Base-by-base conservation (phyloP, 148 eudicot species). In the Vaccinium darrowii region DNA sequence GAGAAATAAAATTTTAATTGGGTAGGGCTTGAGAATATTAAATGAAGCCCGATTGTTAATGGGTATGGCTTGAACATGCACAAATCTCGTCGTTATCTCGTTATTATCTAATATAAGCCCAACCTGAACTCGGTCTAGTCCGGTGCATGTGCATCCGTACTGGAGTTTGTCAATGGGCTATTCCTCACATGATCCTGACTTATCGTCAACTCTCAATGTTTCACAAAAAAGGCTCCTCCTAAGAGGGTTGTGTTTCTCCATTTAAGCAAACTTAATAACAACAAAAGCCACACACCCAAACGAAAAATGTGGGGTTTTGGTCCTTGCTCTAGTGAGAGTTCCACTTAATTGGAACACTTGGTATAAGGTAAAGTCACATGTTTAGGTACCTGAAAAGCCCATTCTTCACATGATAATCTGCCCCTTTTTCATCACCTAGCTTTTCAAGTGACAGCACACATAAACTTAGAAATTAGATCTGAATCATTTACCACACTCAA, bases 331-430 rank as follows among this genome's bases (percentile, higher is more conserved):
- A 76, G 52, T 39, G 6, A 30, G 65, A 36, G 79, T 80, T 72
- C 62, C 79, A 25, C 0, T 13, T 43, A 12, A 69, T 67, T 74
- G 82, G 60, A 84, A 79, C 50, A 8, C 23, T 75, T 62, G 53
- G 75, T 74, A 69, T 13, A 30, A 16, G 43, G 18, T 69, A 18
- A 13, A 30, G 74, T 69, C 74, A 69, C 74, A 74, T 81, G 52
- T 19, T 74, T 74, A 19, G 78, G 23, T 10, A 74, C 51, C 23
- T 43, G 25, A 74, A 74, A 43, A 39, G 78, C 25, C 78, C 51
- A 39, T 18, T 74, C 74, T 73, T 85, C 89, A 87, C 89, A 87
- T 87, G 89, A 57, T 3, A 80, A 84, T 52, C 23, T 84, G 50
- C 71, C 82, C 81, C 83, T 47, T 84, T 84, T 86, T 39, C 78